phyloP scores from a whole-genome alignment of 2,329 filamentous ascomycete species.

The Apiospora aurea region DNA sequence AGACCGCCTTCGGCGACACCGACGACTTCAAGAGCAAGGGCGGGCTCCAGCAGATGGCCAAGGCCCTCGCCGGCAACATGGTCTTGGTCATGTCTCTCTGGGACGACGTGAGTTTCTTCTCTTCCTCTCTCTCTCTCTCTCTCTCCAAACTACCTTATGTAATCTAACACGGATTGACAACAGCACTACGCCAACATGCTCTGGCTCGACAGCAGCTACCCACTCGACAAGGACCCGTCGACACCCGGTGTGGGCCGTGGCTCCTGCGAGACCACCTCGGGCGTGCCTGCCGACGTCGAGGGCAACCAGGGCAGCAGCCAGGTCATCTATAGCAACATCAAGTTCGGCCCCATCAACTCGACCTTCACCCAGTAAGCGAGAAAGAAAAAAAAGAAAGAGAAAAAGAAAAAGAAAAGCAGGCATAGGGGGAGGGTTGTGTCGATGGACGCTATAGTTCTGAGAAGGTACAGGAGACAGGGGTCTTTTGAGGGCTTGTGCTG shows the following conservation, averaged over 20 bases:
- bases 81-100: slow-evolving; percentile 66
- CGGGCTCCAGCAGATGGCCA: slow-evolving; percentile 59
- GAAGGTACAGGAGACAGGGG: background rate
- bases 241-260: slow-evolving; percentile 54
- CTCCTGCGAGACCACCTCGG: slow-evolving; percentile 51
- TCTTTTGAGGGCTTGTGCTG: background rate
- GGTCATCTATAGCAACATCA: slow-evolving; percentile 57
- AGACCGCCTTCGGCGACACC: slow-evolving; percentile 58
- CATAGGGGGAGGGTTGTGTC: background rate
- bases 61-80: slow-evolving; percentile 61
- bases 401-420: background rate
- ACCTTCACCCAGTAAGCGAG: slow-evolving; percentile 43
- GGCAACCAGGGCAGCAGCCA: slow-evolving; percentile 44
- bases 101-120: slow-evolving; percentile 55
- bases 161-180: background rate
- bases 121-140: background rate
- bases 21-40: slow-evolving; percentile 58
- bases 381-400: background rate
- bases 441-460: background rate
- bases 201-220: slow-evolving; percentile 65
- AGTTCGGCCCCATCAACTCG: slow-evolving; percentile 53
- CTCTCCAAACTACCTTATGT: background rate
- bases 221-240: slow-evolving; percentile 28
- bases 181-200: slow-evolving; percentile 63
- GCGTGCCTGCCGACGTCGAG: slow-evolving; percentile 54